Percentiles rank a stretch among this genome's conserved stretches.
Conservation (phyloP, 257 asterid species). For the Forsythia viridissima region DNA sequence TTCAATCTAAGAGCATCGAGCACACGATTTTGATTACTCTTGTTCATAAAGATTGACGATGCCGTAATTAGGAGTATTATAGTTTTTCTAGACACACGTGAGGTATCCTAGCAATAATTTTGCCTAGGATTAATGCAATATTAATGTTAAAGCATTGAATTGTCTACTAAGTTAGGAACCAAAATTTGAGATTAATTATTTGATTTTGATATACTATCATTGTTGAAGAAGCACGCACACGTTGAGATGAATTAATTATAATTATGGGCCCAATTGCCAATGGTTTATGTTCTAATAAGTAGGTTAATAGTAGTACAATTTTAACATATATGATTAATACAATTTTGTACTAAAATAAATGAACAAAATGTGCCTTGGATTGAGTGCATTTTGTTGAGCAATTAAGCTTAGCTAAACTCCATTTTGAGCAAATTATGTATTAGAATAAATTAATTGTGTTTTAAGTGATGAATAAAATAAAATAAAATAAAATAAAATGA, state of each 20-base stretch:
- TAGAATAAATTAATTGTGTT: no score
- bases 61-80: no score
- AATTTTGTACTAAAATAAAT: constrained; percentile 26
- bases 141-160: background rate
- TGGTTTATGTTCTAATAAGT: constrained; percentile 24
- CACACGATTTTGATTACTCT: no score
- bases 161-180: background rate
- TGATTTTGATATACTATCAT: background rate
- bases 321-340: constrained; percentile 16
- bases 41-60: no score
- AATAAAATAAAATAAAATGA: no score
- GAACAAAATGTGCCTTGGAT: constrained; percentile 37
- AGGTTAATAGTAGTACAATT: constrained; percentile 29
- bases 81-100: background rate
- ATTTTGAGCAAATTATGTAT: no score
- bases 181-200: background rate
- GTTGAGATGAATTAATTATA: constrained; percentile 18
- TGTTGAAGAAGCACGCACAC: constrained; percentile 10
- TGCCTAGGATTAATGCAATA: background rate
- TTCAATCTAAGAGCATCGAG: no score
- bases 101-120: background rate
- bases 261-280: constrained; percentile 20
- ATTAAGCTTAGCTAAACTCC: background rate
- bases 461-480: no score
- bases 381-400: constrained; percentile 30